These are phyloP conservation scores for Saturnispora galanensis DNA, from an alignment of 805 yeast species.

Conservation along the genomic window DNA sequence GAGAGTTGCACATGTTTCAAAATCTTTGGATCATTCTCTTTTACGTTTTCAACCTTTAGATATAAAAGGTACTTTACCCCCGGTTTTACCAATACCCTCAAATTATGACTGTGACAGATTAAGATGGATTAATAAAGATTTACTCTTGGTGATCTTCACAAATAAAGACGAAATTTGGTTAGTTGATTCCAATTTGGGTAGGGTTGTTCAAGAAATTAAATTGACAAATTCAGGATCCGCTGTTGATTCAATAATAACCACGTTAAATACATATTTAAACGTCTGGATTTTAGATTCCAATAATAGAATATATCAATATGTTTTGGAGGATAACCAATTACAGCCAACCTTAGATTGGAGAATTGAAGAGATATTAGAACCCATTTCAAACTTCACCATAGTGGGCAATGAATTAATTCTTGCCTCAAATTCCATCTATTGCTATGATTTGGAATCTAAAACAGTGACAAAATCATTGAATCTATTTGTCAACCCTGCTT, in stretches of 20 bases:
- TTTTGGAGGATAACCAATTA: slow-evolving; percentile 5
- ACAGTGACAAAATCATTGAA: slow-evolving; percentile 9
- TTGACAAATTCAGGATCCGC: not conserved
- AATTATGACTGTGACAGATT: not conserved
- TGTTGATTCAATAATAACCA: not conserved
- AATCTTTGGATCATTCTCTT: slow-evolving; percentile 7
- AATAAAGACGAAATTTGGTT: slow-evolving; percentile 4
- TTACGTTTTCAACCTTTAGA: slow-evolving; percentile 8
- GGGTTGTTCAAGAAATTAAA: not conserved
- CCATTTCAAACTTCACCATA: slow-evolving; percentile 8
- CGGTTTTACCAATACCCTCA: slow-evolving; percentile 1
- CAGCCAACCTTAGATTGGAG: slow-evolving; percentile 6
- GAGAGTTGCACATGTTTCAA: slow-evolving; percentile 8
- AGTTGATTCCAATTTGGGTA: slow-evolving; percentile 4
- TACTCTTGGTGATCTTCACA: not conserved
- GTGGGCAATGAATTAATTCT: slow-evolving; percentile 1
- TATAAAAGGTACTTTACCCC: not conserved
- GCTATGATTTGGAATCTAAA: slow-evolving; percentile 8
- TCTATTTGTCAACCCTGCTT: slow-evolving; percentile 12
- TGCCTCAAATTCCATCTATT: slow-evolving; percentile 12
- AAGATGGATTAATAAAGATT: slow-evolving; percentile 2
- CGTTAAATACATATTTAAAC: not conserved
- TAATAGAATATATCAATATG: slow-evolving; percentile 10
- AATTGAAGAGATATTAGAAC: slow-evolving; percentile 8
- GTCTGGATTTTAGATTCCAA: slow-evolving; percentile 7